phyloP scores from a whole-genome alignment of 495 filamentous ascomycete genomes.

The Staphylotrichum longicolle region DNA sequence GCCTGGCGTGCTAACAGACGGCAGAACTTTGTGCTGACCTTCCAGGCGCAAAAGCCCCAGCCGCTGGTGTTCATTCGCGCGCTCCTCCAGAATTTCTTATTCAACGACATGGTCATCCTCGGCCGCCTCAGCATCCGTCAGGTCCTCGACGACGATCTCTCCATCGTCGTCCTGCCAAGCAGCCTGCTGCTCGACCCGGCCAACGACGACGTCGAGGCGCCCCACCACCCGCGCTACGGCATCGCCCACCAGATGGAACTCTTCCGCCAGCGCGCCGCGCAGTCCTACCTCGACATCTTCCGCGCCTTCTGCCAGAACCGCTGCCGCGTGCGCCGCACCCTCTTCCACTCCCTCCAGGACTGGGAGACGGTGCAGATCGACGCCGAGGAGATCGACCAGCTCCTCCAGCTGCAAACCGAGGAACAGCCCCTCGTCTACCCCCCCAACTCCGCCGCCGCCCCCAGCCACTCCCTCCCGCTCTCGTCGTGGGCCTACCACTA shows the following conservation, averaged over 20 bases:
- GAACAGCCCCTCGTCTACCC: conserved; percentile 56
- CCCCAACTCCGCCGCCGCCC: conserved; percentile 24
- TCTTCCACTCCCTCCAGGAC: conserved; percentile 76
- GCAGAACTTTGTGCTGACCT: conserved; percentile 65
- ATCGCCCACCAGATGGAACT: conserved; percentile 74
- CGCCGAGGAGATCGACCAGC: conserved; percentile 73
- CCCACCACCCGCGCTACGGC: conserved; percentile 71
- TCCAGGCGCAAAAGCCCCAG: conserved; percentile 75
- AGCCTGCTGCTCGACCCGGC: conserved; percentile 66
- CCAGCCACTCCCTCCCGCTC: conserved; percentile 61
- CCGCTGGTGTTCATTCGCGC: conserved; percentile 82
- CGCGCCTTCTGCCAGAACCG: conserved; percentile 85
- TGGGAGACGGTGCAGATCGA: conserved; percentile 86
- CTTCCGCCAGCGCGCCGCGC: conserved; percentile 70
- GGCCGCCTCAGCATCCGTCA: conserved; percentile 66
- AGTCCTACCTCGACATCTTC: conserved; percentile 80
- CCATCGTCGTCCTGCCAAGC: conserved; percentile 69
- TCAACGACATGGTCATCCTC: conserved; percentile 64
- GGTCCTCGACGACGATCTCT: conserved; percentile 76
- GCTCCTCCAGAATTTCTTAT: conserved; percentile 72
- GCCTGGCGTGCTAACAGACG: conserved; percentile 10
- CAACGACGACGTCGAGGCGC: conserved; percentile 72
- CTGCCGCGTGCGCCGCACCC: conserved; percentile 75
- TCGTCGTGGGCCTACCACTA: conserved; percentile 87
- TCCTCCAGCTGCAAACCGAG: conserved; percentile 60